phyloP scores from a whole-genome alignment of 1,284 basidiomycete genomes.

The Taiwanofungus camphoratus region DNA sequence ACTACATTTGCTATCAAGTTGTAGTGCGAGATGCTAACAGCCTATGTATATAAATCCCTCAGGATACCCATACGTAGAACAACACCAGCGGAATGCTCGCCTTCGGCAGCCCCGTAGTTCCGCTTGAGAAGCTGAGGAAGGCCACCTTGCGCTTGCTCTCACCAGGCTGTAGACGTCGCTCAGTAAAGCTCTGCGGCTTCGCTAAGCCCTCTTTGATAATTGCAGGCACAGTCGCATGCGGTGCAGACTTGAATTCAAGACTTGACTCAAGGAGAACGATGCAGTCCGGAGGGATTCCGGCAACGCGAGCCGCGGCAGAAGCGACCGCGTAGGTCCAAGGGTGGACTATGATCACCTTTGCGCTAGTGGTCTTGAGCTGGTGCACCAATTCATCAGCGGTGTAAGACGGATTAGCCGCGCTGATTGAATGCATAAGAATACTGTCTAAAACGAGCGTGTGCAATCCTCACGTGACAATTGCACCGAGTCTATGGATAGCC shows the following conservation, averaged over 20 bases:
- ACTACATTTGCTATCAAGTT: constrained; percentile 62
- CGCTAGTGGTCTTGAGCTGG: constrained; percentile 48
- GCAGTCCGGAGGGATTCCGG: constrained; percentile 43
- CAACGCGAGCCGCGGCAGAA: constrained; percentile 39
- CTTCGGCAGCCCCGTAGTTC: constrained; percentile 79
- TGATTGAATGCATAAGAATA: constrained; percentile 18
- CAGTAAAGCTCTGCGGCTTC: constrained; percentile 36
- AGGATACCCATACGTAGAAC: background rate
- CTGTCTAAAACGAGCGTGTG: background rate
- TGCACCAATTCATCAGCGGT: constrained; percentile 56
- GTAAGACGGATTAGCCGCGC: constrained; percentile 60
- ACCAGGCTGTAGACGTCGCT: constrained; percentile 46
- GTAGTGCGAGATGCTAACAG: constrained; percentile 67
- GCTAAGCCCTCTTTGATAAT: constrained; percentile 47
- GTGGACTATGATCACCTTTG: constrained; percentile 51
- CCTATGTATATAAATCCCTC: constrained; percentile 32
- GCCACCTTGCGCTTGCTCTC: constrained; percentile 66
- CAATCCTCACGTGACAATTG: constrained; percentile 56
- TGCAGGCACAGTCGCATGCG: constrained; percentile 37
- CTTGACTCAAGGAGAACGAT: constrained; percentile 46
- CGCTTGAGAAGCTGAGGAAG: constrained; percentile 72
- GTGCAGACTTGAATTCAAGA: constrained; percentile 6
- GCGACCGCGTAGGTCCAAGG: constrained; percentile 45
- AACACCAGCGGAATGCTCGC: constrained; percentile 26
- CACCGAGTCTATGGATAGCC: constrained; percentile 70